phyloP scores from a whole-genome alignment of 73 alveolate genomes.

The Paramecium sonneborni region DNA sequence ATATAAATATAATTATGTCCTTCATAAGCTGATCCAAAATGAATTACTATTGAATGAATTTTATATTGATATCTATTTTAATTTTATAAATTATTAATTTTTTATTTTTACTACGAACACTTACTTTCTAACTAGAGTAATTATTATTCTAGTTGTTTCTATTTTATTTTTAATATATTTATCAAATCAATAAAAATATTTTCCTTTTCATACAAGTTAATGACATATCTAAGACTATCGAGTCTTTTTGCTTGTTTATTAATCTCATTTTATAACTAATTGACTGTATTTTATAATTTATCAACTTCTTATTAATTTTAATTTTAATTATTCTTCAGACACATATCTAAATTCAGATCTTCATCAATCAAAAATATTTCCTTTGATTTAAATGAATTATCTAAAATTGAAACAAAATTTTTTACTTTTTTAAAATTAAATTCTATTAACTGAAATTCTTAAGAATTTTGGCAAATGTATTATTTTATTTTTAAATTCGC shows the following conservation, averaged over 20 bases:
- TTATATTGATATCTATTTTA: not conserved
- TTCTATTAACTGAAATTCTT: not conserved
- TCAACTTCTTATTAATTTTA: not conserved
- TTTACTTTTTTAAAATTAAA: not conserved
- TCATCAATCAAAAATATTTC: not conserved
- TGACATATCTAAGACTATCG: not conserved
- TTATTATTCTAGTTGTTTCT: not conserved
- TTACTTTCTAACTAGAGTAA: not conserved
- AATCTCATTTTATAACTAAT: not conserved
- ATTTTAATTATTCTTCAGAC: not conserved
- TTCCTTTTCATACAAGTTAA: not conserved
- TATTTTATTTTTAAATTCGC: not conserved
- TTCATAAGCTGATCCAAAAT: not conserved
- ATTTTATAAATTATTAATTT: not conserved
- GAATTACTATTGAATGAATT: not conserved
- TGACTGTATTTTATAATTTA: not conserved
- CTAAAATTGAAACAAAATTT: not conserved
- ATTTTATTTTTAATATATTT: not conserved
- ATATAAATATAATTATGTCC: not conserved
- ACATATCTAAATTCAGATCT: not conserved
- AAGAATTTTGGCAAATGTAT: not conserved
- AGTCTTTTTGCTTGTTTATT: not conserved
- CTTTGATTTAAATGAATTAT: not conserved
- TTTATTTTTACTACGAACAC: not conserved
- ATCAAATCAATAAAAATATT: not conserved